phyloP scores from a whole-genome alignment of 768 basidiomycete species.

The button mushroom (Agaricus bisporus) region DNA sequence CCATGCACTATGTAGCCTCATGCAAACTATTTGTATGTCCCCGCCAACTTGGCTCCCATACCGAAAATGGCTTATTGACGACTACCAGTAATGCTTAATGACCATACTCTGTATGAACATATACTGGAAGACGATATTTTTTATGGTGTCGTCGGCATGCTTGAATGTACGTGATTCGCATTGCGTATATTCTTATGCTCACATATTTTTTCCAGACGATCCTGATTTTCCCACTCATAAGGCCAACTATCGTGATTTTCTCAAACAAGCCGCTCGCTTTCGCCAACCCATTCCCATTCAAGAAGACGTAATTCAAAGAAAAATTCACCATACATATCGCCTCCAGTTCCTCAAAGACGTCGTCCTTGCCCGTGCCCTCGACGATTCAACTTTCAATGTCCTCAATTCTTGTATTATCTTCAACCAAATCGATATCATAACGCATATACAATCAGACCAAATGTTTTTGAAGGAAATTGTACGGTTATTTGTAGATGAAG shows the following conservation, averaged over 20 bases:
- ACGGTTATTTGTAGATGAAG: conserved; percentile 66
- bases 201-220: conserved; percentile 56
- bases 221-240: conserved; percentile 96
- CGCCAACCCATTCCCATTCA: conserved; percentile 85
- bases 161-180: conserved; percentile 74
- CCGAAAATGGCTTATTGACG: background rate
- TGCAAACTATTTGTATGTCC: conserved; percentile 84
- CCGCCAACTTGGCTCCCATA: background rate
- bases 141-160: conserved; percentile 89
- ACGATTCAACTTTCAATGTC: conserved; percentile 96
- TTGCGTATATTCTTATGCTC: conserved; percentile 9
- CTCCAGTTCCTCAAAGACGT: conserved; percentile 98
- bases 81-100: conserved; percentile 82
- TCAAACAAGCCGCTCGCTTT: conserved; percentile 76
- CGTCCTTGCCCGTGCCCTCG: conserved; percentile 88
- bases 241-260: conserved; percentile 94
- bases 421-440: conserved; percentile 98
- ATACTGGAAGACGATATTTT: conserved; percentile 91
- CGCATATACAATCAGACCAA: conserved; percentile 75
- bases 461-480: conserved; percentile 76
- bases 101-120: conserved; percentile 91
- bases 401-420: conserved; percentile 97
- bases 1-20: conserved; percentile 84
- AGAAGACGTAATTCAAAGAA: conserved; percentile 68
- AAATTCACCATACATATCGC: conserved; percentile 96